Evolutionary conservation across 192 early-diverging fungal species (phyloP), one percentile per base, ranked within the genome.

Genomic region (Coemansia sp.): DNA sequence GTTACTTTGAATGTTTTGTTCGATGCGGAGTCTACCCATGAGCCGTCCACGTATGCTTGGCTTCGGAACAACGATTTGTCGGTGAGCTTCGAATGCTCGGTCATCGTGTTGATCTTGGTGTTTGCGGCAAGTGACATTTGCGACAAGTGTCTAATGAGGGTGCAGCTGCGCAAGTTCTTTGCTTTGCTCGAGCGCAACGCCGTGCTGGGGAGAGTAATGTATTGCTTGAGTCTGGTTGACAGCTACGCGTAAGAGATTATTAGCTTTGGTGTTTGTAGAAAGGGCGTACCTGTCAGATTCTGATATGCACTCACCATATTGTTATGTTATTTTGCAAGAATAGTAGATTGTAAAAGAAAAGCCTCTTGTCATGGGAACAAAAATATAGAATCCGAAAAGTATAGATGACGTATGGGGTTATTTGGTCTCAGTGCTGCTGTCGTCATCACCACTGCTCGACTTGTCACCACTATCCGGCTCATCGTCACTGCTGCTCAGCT

Each of bases 21-120:
- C 5, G 76, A 72, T 17, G 58, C 55, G 1, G 86, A 66, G 2
- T 51, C 49, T 7, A 86, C 67, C 84, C 86, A 90, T 39, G 86
- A 66, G 60, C 86, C 84, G 52, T 86, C 77, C 27, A 92, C 70
- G 63, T 86, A 88, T 0, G 85, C 87, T 25, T 66, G 60, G 8
- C 73, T 27, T 19, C 79, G 73, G 39, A 92, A 62, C 47, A 92
- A 78, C 0, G 72, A 69, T 17, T 79, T 72, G 76, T 92, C 88
- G 23, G 76, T 84, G 29, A 90, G 73, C 84, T 92, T 81, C 57
- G 32, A 27, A 21, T 76, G 66, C 67, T 81, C 77, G 2, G 58
- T 66, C 22, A 22, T 22, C 1, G 68, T 62, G 61, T 29, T 62
- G 8, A 79, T 49, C 37, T 52, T 45, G 55, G 2, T 19, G 54